Conservation (phyloP, 495 filamentous ascomycete species). For the Neurospora sp. region DNA sequence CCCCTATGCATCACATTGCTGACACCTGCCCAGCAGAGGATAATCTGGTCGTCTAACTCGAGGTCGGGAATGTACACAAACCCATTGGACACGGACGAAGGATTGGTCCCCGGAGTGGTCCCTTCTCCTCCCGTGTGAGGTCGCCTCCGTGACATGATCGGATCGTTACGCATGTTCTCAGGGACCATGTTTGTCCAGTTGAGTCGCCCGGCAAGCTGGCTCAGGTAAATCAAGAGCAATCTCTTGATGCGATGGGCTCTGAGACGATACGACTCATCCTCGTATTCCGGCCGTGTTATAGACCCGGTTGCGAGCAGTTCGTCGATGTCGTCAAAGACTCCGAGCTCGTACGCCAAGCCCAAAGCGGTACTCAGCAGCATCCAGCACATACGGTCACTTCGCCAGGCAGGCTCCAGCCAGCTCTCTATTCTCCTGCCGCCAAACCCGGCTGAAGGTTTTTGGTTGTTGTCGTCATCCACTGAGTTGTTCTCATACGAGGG, state of each 20-base stretch:
- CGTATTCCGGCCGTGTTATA: slow-evolving; percentile 48
- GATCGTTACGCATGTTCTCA: slow-evolving; percentile 43
- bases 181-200: slow-evolving; percentile 93
- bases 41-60: slow-evolving; percentile 63
- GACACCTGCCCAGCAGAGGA: slow-evolving; percentile 85
- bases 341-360: slow-evolving; percentile 83
- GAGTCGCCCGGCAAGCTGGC: slow-evolving; percentile 81
- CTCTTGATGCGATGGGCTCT: slow-evolving; percentile 76
- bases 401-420: slow-evolving; percentile 94
- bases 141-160: slow-evolving; percentile 32
- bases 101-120: slow-evolving; percentile 44
- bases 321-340: slow-evolving; percentile 81
- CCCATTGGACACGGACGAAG: slow-evolving; percentile 37
- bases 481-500: slow-evolving; percentile 39
- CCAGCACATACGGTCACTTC: slow-evolving; percentile 97
- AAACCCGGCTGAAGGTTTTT: slow-evolving; percentile 37
- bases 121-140: slow-evolving; percentile 35
- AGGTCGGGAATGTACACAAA: slow-evolving; percentile 50
- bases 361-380: slow-evolving; percentile 89
- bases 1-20: slow-evolving; percentile 81
- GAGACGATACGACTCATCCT: slow-evolving; percentile 62
- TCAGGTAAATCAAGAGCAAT: slow-evolving; percentile 78
- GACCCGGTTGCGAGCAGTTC: slow-evolving; percentile 43
- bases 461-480: slow-evolving; percentile 36
- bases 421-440: slow-evolving; percentile 72